These are phyloP conservation scores for Saturnispora serradocipensis DNA, from an alignment of 805 yeast species.

Conservation along the genomic window DNA sequence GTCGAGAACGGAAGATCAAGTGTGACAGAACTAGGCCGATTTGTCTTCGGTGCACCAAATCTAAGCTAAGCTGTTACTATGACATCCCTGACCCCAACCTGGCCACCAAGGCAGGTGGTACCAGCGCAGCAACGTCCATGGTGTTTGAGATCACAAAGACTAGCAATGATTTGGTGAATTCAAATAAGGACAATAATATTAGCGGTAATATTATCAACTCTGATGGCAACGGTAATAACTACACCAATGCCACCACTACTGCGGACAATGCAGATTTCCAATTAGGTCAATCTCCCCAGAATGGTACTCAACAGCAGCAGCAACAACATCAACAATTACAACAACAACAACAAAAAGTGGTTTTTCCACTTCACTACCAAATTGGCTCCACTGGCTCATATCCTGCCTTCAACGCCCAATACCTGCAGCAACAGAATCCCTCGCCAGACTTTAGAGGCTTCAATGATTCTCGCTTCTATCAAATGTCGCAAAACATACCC, in stretches of 20 bases:
- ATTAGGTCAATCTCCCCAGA: background rate
- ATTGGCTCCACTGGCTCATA: background rate
- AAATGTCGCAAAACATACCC: background rate
- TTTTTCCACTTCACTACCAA: background rate
- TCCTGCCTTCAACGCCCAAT: background rate
- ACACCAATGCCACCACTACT: background rate
- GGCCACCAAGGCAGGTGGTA: background rate
- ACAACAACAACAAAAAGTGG: background rate
- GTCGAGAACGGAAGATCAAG: conserved; percentile 19
- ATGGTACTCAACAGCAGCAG: background rate
- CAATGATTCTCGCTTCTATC: background rate
- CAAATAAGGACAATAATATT: background rate
- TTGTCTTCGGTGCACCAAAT: conserved; percentile 15
- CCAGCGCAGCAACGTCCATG: background rate
- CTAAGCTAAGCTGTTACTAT: conserved; percentile 3
- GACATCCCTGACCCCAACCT: conserved; percentile 4
- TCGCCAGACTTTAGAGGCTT: background rate
- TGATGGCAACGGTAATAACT: background rate
- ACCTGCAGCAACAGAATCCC: background rate
- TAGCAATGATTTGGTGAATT: background rate
- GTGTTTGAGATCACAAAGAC: background rate
- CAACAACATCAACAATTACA: background rate
- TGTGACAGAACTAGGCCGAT: conserved; percentile 20
- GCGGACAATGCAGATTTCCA: background rate
- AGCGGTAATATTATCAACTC: background rate